A percentile compares a stretch with the other conserved stretches of the same genome.
These are phyloP conservation scores for Solanum medicagineum DNA, from an alignment of 257 asterid genomes.

Conservation along the genomic window DNA sequence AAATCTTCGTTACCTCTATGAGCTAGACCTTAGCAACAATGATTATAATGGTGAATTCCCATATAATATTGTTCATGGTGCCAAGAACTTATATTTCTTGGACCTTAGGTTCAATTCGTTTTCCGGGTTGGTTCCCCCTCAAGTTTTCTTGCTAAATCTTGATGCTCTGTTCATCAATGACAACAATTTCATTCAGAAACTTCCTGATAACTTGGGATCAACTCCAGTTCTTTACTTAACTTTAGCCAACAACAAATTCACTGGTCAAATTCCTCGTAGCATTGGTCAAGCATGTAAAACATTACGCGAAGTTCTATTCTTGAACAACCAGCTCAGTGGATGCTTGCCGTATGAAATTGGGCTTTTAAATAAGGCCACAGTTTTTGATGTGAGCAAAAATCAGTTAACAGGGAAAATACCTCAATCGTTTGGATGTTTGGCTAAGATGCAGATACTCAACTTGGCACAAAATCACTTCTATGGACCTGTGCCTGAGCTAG, in stretches of 20 bases:
- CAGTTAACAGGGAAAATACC: constrained; percentile 53
- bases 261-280: constrained; percentile 41
- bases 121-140: constrained; percentile 27
- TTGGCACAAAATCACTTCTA: constrained; percentile 27
- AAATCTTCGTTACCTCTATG: constrained; percentile 21
- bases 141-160: constrained; percentile 33
- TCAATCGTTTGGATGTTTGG: constrained; percentile 43
- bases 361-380: constrained; percentile 9
- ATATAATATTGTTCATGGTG: constrained; percentile 4
- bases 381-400: constrained; percentile 44
- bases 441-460: constrained; percentile 14
- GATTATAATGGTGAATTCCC: constrained; percentile 38
- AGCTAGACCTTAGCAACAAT: constrained; percentile 65
- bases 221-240: constrained; percentile 36
- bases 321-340: constrained; percentile 37
- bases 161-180: constrained; percentile 63
- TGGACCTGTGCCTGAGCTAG: constrained; percentile 46
- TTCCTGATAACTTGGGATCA: constrained; percentile 33
- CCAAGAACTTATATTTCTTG: constrained; percentile 41
- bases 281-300: constrained; percentile 28
- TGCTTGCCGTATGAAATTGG: constrained; percentile 65
- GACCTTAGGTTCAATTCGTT: constrained; percentile 47
- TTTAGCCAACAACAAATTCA: constrained; percentile 43
- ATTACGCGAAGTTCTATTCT: constrained; percentile 28
- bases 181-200: constrained; percentile 27